phyloP scores from a whole-genome alignment of 2,329 filamentous ascomycete genomes.

The Diaporthe eres region DNA sequence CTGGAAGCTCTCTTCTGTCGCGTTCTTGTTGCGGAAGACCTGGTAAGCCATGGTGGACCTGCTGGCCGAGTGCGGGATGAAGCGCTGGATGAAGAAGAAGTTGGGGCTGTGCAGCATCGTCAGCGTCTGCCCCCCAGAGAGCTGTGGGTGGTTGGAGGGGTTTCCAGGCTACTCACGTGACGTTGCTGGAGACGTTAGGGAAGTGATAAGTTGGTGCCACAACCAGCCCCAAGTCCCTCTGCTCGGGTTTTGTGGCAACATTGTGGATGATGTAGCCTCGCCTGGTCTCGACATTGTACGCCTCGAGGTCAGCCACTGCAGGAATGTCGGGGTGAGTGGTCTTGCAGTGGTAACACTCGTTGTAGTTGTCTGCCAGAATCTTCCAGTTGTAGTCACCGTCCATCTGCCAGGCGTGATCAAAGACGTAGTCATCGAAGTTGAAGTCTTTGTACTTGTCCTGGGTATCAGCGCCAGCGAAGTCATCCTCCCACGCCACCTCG shows the following conservation, averaged over 20 bases:
- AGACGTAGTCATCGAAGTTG: conserved; percentile 67
- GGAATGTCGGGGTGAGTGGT: conserved; percentile 71
- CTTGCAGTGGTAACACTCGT: conserved; percentile 76
- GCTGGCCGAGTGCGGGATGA: conserved; percentile 67
- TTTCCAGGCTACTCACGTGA: conserved; percentile 57
- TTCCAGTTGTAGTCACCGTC: conserved; percentile 73
- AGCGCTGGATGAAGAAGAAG: conserved; percentile 75
- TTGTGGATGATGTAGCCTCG: conserved; percentile 65
- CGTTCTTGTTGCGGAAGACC: conserved; percentile 73
- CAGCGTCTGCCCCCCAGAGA: not conserved
- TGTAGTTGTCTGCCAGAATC: conserved; percentile 74
- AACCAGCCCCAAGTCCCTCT: conserved; percentile 61
- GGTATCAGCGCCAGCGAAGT: conserved; percentile 63
- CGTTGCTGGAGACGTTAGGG: conserved; percentile 65
- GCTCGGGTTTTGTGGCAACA: conserved; percentile 61
- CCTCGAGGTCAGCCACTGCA: conserved; percentile 68
- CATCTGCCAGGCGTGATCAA: conserved; percentile 71
- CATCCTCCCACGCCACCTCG: conserved; percentile 65
- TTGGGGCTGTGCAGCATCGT: conserved; percentile 58
- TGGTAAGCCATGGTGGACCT: conserved; percentile 72
- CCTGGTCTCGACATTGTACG: conserved; percentile 66
- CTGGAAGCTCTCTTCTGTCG: conserved; percentile 70
- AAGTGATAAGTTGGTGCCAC: conserved; percentile 64
- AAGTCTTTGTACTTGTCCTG: conserved; percentile 61
- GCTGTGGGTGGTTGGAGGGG: conserved; percentile 33